A percentile compares a stretch with the other conserved stretches of the same genome.
Conservation (phyloP, 139 green algal species). For the Ostreobium quekettii region DNA sequence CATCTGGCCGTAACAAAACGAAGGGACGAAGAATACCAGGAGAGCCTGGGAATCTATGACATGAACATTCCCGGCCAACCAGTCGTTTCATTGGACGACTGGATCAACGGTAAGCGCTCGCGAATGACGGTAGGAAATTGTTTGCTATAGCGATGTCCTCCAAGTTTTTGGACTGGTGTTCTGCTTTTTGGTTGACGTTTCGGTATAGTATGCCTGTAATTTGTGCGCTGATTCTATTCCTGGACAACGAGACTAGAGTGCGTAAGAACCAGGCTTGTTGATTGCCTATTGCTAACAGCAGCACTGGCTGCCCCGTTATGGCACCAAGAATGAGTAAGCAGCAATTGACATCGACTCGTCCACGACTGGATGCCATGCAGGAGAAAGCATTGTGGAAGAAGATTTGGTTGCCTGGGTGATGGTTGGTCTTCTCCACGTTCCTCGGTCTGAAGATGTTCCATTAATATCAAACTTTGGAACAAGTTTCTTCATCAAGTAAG, state of each 20-base stretch:
- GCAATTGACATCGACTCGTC: no score
- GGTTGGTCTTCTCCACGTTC: constrained; percentile 28
- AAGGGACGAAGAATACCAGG: constrained; percentile 20
- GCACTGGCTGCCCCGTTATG: no score
- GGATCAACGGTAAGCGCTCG: constrained; percentile 9
- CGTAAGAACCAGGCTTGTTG: no score
- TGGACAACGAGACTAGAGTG: no score
- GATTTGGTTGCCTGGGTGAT: constrained; percentile 32
- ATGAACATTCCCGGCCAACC: not conserved
- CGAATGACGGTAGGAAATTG: no score
- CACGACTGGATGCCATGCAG: constrained; percentile 20
- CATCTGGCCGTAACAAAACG: constrained; percentile 28
- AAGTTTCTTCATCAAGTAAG: constrained; percentile 27
- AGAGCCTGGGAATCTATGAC: constrained; percentile 19
- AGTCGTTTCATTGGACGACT: constrained; percentile 4
- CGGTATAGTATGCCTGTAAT: no score
- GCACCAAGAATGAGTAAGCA: no score
- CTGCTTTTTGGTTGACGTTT: no score
- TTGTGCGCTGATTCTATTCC: no score
- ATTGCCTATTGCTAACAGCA: no score
- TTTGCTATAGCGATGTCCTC: no score
- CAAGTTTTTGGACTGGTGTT: no score
- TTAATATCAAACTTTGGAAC: constrained; percentile 26
- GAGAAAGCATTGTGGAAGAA: constrained; percentile 20
- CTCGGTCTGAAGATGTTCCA: constrained; percentile 25